Evolutionary conservation across 1,139 yeast genomes (phyloP), one percentile per base, ranked within the genome.

Genomic region (Saccharomyces hybrid): DNA sequence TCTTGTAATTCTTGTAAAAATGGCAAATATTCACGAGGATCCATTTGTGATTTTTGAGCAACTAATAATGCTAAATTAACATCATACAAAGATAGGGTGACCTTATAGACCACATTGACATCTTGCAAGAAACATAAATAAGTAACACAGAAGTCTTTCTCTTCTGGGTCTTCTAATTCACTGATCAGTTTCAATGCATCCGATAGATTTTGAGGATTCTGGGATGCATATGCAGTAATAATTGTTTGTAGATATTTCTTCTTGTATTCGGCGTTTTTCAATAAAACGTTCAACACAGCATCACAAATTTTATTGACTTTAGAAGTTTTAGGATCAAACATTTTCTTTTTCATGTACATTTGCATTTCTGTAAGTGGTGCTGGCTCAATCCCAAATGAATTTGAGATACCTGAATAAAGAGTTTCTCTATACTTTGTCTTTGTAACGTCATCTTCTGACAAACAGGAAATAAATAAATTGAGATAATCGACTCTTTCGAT

Each of bases 41-140:
- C 99, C 78, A 86, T 90, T 71, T 93, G 98, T 0, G 97, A 90
- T 67, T 90, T 93, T 69, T 95, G 98, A 0, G 99, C 99, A 60
- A 95, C 84, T 11, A 81, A 78, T 57, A 95, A 76, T 0, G 99
- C 82, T 61, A 91, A 74, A 57, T 84, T 84, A 47, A 95, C 84
- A 69, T 93, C 88, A 66, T 95, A 95, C 38, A 88, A 75, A 1
- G 96, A 88, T 58, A 93, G 77, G 0, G 97, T 88, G 16, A 86
- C 83, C 53, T 84, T 78, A 71, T 91, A 93, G 32, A 93, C 76
- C 60, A 81, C 76, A 66, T 89, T 89, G 38, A 90, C 95, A 71
- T 93, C 99, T 66, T 88, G 93, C 58, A 95, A 75, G 76, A 91
- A 93, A 63, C 97, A 89, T 56, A 93, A 74, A 67, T 93, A 97